Percentiles rank a stretch among this genome's conserved stretches.
These are phyloP conservation scores for Penicillium sclerotigenum DNA, from an alignment of 2,329 filamentous ascomycete species.

Conservation along the genomic window DNA sequence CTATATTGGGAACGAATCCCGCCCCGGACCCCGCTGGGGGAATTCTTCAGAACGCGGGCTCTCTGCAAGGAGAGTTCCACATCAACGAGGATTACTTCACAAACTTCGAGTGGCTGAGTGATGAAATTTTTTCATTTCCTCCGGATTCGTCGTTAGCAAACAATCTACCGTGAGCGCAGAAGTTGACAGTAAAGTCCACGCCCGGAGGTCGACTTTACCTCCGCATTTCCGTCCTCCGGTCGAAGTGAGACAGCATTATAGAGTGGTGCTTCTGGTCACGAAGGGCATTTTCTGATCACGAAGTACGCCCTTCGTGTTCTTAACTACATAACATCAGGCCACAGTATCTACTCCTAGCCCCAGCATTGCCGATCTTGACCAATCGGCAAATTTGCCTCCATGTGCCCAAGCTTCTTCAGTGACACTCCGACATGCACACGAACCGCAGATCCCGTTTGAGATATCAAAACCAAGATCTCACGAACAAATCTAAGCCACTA, in stretches of 20 bases:
- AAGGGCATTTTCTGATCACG: background rate
- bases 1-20: conserved; percentile 4
- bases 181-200: background rate
- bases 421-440: background rate
- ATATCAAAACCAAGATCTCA: background rate
- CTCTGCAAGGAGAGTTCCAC: conserved; percentile 22
- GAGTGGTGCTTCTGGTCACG: background rate
- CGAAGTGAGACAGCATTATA: too few relatives aligned
- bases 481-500: background rate
- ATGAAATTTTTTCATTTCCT: conserved; percentile 30
- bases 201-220: background rate
- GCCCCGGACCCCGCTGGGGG: conserved; percentile 6
- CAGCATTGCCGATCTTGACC: background rate
- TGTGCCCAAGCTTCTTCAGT: too few relatives aligned
- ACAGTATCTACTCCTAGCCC: too few relatives aligned
- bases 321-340: too few relatives aligned
- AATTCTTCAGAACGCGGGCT: background rate
- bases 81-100: conserved; percentile 40
- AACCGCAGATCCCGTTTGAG: background rate
- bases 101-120: conserved; percentile 40
- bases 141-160: conserved; percentile 20
- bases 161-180: conserved; percentile 12
- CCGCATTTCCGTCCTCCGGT: background rate
- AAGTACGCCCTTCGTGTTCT: background rate
- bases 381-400: background rate